Evolutionary conservation across 495 filamentous ascomycete species (phyloP), one percentile per base, ranked within the genome.

Genomic region (Hypoxylon fragiforme): DNA sequence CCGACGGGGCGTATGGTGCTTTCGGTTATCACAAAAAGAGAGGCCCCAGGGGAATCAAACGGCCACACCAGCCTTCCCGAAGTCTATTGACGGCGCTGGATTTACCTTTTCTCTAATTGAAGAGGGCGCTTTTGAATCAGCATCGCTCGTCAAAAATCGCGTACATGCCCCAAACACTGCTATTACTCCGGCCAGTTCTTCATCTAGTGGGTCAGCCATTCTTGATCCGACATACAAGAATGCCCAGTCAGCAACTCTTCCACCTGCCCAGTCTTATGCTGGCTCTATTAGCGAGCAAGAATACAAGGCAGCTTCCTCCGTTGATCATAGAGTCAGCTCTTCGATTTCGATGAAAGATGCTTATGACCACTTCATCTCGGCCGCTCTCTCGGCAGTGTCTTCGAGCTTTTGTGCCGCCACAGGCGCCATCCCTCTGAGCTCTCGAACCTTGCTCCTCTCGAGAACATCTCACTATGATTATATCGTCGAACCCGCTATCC

Each of bases 1-100:
- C 3, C 63, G 73, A 48, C 72, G 70, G 38, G 76, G 77, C 2
- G 65, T 82, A 42, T 82, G 80, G 80, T 70, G 72, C 16, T 82
- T 81, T 50, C 71, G 68, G 40, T 64, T 75, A 13, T 43, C 62
- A 1, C 56, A 65, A 14, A 72, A 71, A 38, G 70, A 70, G 18
- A 66, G 61, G 8, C 43, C 53, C 6, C 44, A 48, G 2, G 43
- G 62, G 16, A 58, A 34, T 8, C 62, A 57, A 18, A 44, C 66
- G 1, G 64, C 73, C 20, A 50, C 56, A 18, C 49, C 61, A 6
- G 57, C 46, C 2, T 72, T 75, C 13, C 60, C 59, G 7, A 57
- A 54, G 14, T 65, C 57, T 32, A 63, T 76, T 50, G 72, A 74
- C 31, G 65, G 67, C 34, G 69, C 66, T 44, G 74, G 74, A 5